Evolutionary conservation across 78 protist species (phyloP).

Genomic region (Diacronema lutheri): DNA sequence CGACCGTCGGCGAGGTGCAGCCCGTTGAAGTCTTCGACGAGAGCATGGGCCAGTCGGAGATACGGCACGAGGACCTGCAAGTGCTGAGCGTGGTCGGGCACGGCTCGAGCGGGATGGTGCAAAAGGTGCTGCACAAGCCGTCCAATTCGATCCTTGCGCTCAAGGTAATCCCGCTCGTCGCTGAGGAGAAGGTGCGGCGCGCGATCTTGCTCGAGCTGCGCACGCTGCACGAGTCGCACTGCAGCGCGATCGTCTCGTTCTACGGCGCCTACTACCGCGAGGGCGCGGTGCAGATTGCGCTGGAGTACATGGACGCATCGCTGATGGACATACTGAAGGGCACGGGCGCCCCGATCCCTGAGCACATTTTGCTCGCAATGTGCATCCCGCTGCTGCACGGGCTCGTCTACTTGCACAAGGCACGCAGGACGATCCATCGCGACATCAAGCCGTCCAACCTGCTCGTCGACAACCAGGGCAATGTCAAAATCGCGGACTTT

Average conservation of each 20-base stretch:
- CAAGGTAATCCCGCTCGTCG: conserved; percentile 13
- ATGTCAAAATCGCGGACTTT: conserved; percentile 29
- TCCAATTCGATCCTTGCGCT: conserved; percentile 26
- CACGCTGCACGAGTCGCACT: not conserved
- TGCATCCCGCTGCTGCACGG: not conserved
- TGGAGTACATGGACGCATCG: conserved; percentile 45
- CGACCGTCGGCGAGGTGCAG: too few relatives aligned
- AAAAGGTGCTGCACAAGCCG: conserved; percentile 19
- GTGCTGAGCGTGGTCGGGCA: not conserved
- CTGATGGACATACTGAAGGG: not conserved
- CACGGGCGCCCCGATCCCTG: not conserved
- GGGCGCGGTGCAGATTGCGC: conserved; percentile 28
- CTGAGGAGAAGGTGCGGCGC: not conserved
- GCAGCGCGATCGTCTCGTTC: not conserved
- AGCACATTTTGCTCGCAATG: not conserved
- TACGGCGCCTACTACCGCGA: conserved; percentile 40
- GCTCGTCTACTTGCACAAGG: conserved; percentile 30
- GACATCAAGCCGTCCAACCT: conserved; percentile 46
- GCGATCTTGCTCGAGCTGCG: conserved; percentile 29
- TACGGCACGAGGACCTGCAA: conserved; percentile 1
- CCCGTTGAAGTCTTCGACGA: not conserved
- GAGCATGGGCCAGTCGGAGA: not conserved
- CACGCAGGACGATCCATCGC: conserved; percentile 17
- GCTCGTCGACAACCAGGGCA: not conserved
- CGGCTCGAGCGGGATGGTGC: conserved; percentile 30